phyloP scores from a whole-genome alignment of 2,329 filamentous ascomycete genomes.

The Monosporascus sp. region DNA sequence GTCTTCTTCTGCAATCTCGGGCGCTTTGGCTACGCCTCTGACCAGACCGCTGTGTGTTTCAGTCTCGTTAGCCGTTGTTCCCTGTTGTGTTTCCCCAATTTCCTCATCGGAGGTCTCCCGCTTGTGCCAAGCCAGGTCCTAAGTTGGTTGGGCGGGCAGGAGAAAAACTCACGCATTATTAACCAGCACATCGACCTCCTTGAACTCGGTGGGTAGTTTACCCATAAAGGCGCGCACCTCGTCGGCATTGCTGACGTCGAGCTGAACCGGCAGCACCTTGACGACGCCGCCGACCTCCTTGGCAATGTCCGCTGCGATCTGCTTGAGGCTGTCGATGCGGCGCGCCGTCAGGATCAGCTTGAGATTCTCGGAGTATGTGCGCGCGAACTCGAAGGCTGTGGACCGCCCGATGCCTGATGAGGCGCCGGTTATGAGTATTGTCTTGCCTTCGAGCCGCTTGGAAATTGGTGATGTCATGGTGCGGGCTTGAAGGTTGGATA shows the following conservation, averaged over 20 bases:
- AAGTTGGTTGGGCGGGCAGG: not conserved
- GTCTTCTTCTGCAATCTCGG: constrained; percentile 75
- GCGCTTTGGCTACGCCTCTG: constrained; percentile 79
- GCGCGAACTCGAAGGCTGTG: constrained; percentile 90
- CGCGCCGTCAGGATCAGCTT: constrained; percentile 87
- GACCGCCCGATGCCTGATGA: constrained; percentile 84
- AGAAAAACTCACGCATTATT: constrained; percentile 78
- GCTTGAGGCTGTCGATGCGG: constrained; percentile 68
- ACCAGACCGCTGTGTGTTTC: constrained; percentile 64
- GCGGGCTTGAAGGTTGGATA: too few relatives aligned
- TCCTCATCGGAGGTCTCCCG: too few relatives aligned
- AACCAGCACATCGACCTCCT: constrained; percentile 79
- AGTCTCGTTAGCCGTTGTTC: not conserved
- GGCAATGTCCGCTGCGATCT: constrained; percentile 71
- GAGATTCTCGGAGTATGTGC: constrained; percentile 72
- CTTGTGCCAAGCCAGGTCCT: too few relatives aligned
- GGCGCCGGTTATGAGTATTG: constrained; percentile 84
- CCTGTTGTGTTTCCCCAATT: not conserved
- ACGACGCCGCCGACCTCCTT: constrained; percentile 74
- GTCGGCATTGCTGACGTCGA: constrained; percentile 78
- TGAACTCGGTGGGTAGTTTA: constrained; percentile 73
- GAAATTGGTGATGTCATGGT: constrained; percentile 54
- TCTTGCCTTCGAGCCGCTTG: constrained; percentile 89
- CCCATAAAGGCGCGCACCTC: constrained; percentile 69
- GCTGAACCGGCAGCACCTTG: constrained; percentile 72